A percentile compares a stretch with the other conserved stretches of the same genome.
Conservation (phyloP, 306 rosid genomes). For the Astragalus membranaceus region DNA sequence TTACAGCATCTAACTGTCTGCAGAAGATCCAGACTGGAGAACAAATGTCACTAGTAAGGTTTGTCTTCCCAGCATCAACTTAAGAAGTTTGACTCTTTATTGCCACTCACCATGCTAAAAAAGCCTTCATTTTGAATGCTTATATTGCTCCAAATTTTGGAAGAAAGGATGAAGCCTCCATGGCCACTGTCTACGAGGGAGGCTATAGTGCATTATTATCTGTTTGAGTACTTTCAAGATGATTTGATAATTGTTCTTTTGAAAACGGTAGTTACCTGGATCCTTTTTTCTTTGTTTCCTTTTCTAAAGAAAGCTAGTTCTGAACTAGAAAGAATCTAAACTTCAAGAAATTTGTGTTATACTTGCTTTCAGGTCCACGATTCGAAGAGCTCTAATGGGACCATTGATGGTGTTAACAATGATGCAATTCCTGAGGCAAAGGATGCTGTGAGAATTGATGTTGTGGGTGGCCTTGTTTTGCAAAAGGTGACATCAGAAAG, state of each 20-base stretch:
- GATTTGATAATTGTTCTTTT: conserved; percentile 68
- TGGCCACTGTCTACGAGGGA: conserved; percentile 97
- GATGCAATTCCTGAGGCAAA: conserved; percentile 58
- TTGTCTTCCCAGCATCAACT: conserved; percentile 23
- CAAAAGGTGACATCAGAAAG: conserved; percentile 81
- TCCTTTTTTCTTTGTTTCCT: not conserved
- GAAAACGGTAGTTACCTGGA: conserved; percentile 56
- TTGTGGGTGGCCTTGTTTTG: conserved; percentile 90
- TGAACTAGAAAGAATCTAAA: conserved; percentile 13
- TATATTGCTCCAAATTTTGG: conserved; percentile 48
- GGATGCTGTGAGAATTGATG: conserved; percentile 67
- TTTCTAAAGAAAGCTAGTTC: not conserved
- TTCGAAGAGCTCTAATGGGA: conserved; percentile 26
- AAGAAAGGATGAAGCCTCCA: conserved; percentile 88
- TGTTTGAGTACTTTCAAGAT: conserved; percentile 83
- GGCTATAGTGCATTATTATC: conserved; percentile 63
- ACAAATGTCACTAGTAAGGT: conserved; percentile 82
- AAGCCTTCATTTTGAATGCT: conserved; percentile 27
- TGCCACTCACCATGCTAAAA: not conserved
- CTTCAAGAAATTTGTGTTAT: not conserved
- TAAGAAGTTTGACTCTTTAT: not conserved
- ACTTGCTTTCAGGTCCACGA: conserved; percentile 55
- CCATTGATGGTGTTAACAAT: conserved; percentile 40
- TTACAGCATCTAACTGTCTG: conserved; percentile 51
- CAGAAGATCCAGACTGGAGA: conserved; percentile 64